Evolutionary conservation across 352 stramenopile genomes (phyloP).

Genomic region (Globisporangium polare): DNA sequence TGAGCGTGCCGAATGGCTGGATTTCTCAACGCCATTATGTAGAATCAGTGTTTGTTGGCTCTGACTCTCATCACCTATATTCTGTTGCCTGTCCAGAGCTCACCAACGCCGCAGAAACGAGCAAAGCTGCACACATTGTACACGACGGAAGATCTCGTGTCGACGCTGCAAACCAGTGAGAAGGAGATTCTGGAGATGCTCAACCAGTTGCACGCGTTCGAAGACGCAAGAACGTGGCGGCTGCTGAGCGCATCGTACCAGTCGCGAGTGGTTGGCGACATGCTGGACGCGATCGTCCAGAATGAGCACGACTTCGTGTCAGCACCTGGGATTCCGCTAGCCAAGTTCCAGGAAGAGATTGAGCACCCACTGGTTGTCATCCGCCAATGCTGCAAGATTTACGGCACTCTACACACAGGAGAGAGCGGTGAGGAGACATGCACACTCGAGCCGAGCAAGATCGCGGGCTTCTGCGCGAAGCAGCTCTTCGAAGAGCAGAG

Average conservation of each 20-base stretch:
- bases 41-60: neutral
- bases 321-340: slow-evolving; percentile 35
- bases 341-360: slow-evolving; percentile 27
- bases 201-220: slow-evolving; percentile 55
- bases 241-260: slow-evolving; percentile 59
- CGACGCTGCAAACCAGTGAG: slow-evolving; percentile 55
- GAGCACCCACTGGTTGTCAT: slow-evolving; percentile 52
- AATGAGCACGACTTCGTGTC: slow-evolving; percentile 59
- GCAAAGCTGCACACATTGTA: slow-evolving; percentile 55
- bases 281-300: slow-evolving; percentile 71
- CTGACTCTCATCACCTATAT: neutral
- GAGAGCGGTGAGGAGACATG: slow-evolving; percentile 28
- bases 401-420: slow-evolving; percentile 28
- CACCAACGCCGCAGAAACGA: slow-evolving; percentile 27
- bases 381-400: slow-evolving; percentile 68
- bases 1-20: neutral
- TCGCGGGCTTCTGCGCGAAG: slow-evolving; percentile 69
- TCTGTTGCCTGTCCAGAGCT: neutral
- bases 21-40: neutral
- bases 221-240: slow-evolving; percentile 64
- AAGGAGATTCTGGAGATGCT: slow-evolving; percentile 62
- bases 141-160: slow-evolving; percentile 59
- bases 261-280: slow-evolving; percentile 55
- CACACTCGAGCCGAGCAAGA: slow-evolving; percentile 49
- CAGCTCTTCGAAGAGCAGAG: slow-evolving; percentile 67